Percentiles rank a stretch among this genome's conserved stretches.
These are phyloP conservation scores for Melampsora americana DNA, from an alignment of 1,284 basidiomycete genomes.

Conservation along the genomic window DNA sequence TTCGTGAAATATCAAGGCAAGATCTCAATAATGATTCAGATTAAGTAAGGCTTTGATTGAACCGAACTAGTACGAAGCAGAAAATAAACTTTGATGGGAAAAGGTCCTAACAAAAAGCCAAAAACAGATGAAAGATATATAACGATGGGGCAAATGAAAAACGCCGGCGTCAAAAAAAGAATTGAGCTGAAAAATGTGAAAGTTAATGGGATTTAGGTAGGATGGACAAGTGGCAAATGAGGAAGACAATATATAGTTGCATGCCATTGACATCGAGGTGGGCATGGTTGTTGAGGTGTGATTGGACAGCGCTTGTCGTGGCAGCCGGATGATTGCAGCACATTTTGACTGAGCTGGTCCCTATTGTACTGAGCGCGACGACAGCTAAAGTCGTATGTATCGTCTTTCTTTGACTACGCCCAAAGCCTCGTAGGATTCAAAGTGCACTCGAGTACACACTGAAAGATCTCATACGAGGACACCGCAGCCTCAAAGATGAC, in stretches of 20 bases:
- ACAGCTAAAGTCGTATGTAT: background rate
- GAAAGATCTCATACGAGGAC: background rate
- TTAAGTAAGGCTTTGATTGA: background rate
- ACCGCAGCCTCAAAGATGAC: background rate
- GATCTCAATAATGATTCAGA: background rate
- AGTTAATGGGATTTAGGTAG: background rate
- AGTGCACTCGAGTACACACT: background rate
- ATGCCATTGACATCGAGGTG: background rate
- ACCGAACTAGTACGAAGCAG: background rate
- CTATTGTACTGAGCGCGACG: background rate
- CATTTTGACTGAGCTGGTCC: background rate
- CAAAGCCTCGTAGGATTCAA: background rate
- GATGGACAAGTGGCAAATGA: background rate
- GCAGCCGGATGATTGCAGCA: background rate
- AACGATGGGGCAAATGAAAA: background rate
- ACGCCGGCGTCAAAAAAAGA: conserved; percentile 4
- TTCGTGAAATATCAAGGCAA: background rate
- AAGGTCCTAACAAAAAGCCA: background rate
- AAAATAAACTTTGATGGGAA: background rate
- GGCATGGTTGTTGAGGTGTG: background rate
- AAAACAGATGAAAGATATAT: background rate
- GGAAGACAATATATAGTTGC: background rate
- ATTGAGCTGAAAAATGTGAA: background rate
- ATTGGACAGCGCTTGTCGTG: background rate
- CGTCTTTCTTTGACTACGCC: background rate